Percentiles rank a stretch among this genome's conserved stretches.
These are phyloP conservation scores for Cladorrhinum sp. DNA, from an alignment of 2,329 filamentous ascomycete species.

Conservation along the genomic window DNA sequence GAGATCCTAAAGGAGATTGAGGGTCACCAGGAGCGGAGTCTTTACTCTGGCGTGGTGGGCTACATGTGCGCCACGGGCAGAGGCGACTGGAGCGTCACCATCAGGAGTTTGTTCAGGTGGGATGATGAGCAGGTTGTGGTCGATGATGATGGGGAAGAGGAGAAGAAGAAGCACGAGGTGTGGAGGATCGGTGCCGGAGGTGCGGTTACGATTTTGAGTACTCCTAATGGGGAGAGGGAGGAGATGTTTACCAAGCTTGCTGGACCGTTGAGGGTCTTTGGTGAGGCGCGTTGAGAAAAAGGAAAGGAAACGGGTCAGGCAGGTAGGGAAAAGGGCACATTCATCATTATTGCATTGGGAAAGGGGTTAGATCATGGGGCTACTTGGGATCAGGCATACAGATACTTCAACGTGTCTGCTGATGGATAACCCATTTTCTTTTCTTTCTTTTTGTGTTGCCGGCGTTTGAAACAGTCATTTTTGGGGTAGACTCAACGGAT, in stretches of 20 bases:
- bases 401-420: slow-evolving; percentile 31
- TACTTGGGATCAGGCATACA: background rate
- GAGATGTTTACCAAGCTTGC: slow-evolving; percentile 82
- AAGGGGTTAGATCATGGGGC: background rate
- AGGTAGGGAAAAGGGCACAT: background rate
- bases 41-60: slow-evolving; percentile 87
- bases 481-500: slow-evolving; percentile 25
- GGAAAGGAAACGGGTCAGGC: slow-evolving; percentile 4
- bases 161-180: slow-evolving; percentile 45
- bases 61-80: slow-evolving; percentile 84
- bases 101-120: slow-evolving; percentile 75
- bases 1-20: slow-evolving; percentile 75
- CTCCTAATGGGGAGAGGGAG: slow-evolving; percentile 74
- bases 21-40: slow-evolving; percentile 57
- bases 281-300: slow-evolving; percentile 23
- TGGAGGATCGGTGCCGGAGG: slow-evolving; percentile 91
- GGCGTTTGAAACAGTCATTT: background rate
- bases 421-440: background rate
- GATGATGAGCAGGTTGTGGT: slow-evolving; percentile 57
- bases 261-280: slow-evolving; percentile 53
- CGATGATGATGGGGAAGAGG: slow-evolving; percentile 30
- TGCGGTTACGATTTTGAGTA: slow-evolving; percentile 82
- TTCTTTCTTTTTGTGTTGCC: background rate
- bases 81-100: slow-evolving; percentile 89
- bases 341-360: slow-evolving; percentile 3